phyloP scores from a whole-genome alignment of 2,329 filamentous ascomycete genomes.

The Botryotinia calthae region DNA sequence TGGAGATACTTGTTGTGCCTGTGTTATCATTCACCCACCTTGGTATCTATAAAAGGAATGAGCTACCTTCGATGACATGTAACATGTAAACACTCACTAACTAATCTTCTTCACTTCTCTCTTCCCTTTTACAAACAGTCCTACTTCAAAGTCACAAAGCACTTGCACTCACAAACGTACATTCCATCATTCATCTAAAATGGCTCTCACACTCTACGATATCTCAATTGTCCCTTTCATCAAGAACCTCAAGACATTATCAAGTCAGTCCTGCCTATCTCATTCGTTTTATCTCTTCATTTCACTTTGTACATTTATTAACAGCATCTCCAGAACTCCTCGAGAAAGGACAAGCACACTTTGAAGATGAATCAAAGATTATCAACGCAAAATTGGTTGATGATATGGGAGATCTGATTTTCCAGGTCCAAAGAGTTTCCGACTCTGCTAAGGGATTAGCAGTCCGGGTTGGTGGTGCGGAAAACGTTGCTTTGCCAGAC shows the following conservation, averaged over 20 bases:
- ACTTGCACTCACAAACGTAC: neutral
- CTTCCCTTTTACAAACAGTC: neutral
- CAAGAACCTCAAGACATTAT: conserved; percentile 5
- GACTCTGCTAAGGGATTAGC: conserved; percentile 45
- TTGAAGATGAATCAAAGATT: conserved; percentile 16
- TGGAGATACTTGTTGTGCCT: neutral
- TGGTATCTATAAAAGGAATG: neutral
- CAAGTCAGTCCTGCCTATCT: conserved; percentile 3
- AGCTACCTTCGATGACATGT: neutral
- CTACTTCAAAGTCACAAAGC: neutral
- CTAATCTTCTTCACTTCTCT: neutral
- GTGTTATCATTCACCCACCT: neutral
- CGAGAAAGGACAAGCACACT: conserved; percentile 2
- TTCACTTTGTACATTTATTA: neutral
- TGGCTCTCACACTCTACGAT: conserved; percentile 18
- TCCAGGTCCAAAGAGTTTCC: conserved; percentile 47
- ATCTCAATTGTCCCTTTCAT: conserved; percentile 3
- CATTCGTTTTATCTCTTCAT: too few species aligned
- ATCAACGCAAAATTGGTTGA: conserved; percentile 43
- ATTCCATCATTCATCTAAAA: neutral
- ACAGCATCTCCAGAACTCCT: conserved; percentile 6
- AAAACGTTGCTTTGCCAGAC: conserved; percentile 21
- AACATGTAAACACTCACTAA: neutral
- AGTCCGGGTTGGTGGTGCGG: conserved; percentile 41
- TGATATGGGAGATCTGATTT: conserved; percentile 51